Base-by-base conservation (phyloP, 169 alveolate genomes). In the Plasmodium coatneyi region DNA sequence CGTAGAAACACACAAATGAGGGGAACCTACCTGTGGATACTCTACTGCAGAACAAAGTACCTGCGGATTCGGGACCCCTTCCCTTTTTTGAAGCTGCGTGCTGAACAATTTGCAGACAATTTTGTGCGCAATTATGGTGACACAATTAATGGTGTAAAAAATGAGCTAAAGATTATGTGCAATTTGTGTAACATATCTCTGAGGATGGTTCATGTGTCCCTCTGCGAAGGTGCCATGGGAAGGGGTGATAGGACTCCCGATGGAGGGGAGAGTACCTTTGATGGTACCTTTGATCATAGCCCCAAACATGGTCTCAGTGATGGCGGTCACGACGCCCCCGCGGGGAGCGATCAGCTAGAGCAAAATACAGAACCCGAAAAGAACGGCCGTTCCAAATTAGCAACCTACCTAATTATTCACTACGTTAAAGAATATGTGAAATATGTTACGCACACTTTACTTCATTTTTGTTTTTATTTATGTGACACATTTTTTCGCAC, bases 391-490 rank as follows among this genome's bases (percentile, higher is more conserved):
- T 71, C 52, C 6, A 83, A 83, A 83, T 71, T 83, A 83, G 71
- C 60, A 43, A 36, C 76, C 52, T 30, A 83, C 7, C 34, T 70
- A 70, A 32, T 83, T 36, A n/a, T 83, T 83, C 10, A 71, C 74
- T 83, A 43, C 76, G 19, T 83, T 70, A 83, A 83, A 36, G 19
- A 14, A 30, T 39, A 60, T 39, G 49, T 83, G 34, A 66, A 30
- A 83, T 83, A 39, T 83, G 39, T 83, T 83, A 19, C 32, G 28
- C 32, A 70, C 52, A 39, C 82, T 25, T 12, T 83, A 70, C 43
- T 71, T 83, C 32, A 83, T 54, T 83, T 83, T 83, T 83, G 14
- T 43, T 41, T 70, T n/a, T 22, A 39, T 71, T 71, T 83, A 70
- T 71, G 74, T 22, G 54, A 71, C 19, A 5, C 74, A 80, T 49